phyloP scores from a whole-genome alignment of 1,284 basidiomycete species.

The Melanopsichium pennsylvanicum region DNA sequence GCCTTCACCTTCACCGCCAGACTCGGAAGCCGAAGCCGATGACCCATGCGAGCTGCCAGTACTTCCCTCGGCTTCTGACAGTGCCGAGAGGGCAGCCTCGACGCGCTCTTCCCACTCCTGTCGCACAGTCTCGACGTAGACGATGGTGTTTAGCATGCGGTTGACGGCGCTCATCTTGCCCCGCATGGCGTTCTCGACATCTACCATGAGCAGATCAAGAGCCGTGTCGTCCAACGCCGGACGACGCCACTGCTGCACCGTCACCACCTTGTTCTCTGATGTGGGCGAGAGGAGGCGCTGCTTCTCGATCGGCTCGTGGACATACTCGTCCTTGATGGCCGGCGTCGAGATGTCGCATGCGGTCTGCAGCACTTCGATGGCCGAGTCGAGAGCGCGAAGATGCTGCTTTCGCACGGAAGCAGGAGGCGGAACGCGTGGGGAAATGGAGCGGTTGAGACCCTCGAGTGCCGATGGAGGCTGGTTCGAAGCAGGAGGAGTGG shows the following conservation, averaged over 20 bases:
- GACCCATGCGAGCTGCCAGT: conserved; percentile 29
- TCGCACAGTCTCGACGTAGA: conserved; percentile 95
- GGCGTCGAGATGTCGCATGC: conserved; percentile 87
- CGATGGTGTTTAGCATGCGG: conserved; percentile 95
- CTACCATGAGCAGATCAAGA: conserved; percentile 79
- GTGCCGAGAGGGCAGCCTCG: conserved; percentile 72
- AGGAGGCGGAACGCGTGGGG: conserved; percentile 48
- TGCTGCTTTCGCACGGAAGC: conserved; percentile 66
- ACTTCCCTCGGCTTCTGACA: conserved; percentile 51
- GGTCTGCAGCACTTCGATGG: conserved; percentile 82
- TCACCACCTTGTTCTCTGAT: conserved; percentile 54
- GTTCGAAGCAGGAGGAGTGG: conserved; percentile 53
- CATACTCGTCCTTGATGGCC: conserved; percentile 80
- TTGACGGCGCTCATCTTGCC: conserved; percentile 94
- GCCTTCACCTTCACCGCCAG: conserved; percentile 67
- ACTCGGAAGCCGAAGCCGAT: conserved; percentile 20
- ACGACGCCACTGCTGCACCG: conserved; percentile 52
- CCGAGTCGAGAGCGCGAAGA: conserved; percentile 77
- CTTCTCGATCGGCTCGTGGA: conserved; percentile 83
- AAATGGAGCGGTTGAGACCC: conserved; percentile 53
- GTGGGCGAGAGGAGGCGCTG: conserved; percentile 81
- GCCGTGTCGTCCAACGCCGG: conserved; percentile 74
- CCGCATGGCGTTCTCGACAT: conserved; percentile 85
- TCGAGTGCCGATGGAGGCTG: conserved; percentile 66
- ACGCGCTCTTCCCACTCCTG: conserved; percentile 96